Percentiles rank a stretch among this genome's conserved stretches.
Conservation (phyloP, 441 rosid species). For the Jatropha podagrica region DNA sequence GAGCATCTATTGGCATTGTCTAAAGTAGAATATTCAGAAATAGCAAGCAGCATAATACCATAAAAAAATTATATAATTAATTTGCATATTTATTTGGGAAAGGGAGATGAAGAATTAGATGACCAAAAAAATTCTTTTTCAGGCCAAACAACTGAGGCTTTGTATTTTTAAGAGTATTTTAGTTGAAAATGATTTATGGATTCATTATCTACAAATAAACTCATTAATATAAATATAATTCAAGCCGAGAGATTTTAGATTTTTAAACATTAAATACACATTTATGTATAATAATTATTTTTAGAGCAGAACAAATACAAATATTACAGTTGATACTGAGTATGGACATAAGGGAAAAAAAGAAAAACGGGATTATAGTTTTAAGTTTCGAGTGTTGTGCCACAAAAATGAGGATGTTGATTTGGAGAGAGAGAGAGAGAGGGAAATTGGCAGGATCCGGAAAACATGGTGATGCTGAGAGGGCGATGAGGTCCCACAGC, state of each 20-base stretch:
- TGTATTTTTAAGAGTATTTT: not conserved
- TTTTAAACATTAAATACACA: no score
- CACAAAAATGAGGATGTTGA: conserved; percentile 26
- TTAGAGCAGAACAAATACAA: no score
- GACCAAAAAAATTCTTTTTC: not conserved
- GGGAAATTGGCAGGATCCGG: conserved; percentile 54
- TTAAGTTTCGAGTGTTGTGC: not conserved
- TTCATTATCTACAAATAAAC: not conserved
- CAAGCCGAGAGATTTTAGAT: no score
- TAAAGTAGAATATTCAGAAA: no score
- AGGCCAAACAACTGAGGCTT: not conserved
- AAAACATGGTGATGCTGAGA: conserved; percentile 49
- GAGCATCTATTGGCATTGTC: no score
- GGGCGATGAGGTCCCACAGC: conserved; percentile 32
- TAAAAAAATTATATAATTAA: not conserved
- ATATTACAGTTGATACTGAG: not conserved
- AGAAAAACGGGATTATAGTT: not conserved
- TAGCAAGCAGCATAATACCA: not conserved
- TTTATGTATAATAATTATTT: no score
- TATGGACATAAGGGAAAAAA: not conserved
- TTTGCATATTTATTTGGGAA: not conserved
- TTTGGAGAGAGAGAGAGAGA: conserved; percentile 9
- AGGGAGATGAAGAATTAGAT: not conserved
- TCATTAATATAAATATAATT: not conserved
- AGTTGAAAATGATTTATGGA: not conserved